Conservation (phyloP, 768 basidiomycete species). For the Asterophora lycoperdoides region DNA sequence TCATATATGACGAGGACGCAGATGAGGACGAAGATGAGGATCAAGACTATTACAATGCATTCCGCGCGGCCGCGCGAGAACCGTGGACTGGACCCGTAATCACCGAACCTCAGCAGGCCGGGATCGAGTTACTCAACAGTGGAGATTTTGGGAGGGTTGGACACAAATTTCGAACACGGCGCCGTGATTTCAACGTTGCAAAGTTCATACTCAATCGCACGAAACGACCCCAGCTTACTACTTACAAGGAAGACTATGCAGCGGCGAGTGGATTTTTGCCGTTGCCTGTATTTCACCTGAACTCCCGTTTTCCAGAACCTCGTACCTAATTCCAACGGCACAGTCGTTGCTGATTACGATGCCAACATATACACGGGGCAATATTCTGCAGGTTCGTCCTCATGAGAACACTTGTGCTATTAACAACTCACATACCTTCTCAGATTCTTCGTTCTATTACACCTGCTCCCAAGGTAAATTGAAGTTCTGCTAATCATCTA, state of each 20-base stretch:
- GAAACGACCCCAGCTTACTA: constrained; percentile 26
- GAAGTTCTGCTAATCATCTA: not conserved
- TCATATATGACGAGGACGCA: constrained; percentile 15
- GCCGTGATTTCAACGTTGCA: constrained; percentile 44
- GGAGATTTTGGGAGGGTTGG: constrained; percentile 78
- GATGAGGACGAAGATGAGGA: constrained; percentile 33
- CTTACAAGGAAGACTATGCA: constrained; percentile 49
- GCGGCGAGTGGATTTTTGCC: constrained; percentile 38
- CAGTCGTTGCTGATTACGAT: constrained; percentile 68
- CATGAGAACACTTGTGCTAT: not conserved
- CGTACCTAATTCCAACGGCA: constrained; percentile 77
- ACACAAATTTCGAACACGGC: constrained; percentile 42
- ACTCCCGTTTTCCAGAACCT: constrained; percentile 42
- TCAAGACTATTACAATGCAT: constrained; percentile 35
- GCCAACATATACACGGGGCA: constrained; percentile 83
- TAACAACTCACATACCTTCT: constrained; percentile 6
- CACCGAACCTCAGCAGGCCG: constrained; percentile 58
- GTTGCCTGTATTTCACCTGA: not conserved
- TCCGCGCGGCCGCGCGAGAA: constrained; percentile 7
- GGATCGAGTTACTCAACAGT: constrained; percentile 60
- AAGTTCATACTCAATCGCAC: constrained; percentile 43
- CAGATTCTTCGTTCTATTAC: constrained; percentile 90
- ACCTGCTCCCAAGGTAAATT: constrained; percentile 79
- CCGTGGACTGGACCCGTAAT: constrained; percentile 29
- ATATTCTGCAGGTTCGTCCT: constrained; percentile 61